phyloP scores from a whole-genome alignment of 306 rosid species.

The Acmispon strigosus region DNA sequence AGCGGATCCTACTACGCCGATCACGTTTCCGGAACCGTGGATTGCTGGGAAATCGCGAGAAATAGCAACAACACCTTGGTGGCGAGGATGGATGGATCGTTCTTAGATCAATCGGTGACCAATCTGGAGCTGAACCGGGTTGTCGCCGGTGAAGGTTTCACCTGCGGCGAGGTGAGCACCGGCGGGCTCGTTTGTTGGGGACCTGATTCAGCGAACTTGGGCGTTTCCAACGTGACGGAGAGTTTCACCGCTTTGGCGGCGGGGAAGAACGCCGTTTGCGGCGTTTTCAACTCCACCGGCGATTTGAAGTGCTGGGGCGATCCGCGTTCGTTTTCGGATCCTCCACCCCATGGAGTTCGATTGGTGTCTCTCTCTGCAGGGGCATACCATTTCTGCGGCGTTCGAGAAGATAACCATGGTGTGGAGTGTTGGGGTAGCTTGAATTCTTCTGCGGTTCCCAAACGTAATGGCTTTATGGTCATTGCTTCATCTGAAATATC shows the following conservation, averaged over 20 bases:
- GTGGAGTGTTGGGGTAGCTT: conserved; percentile 80
- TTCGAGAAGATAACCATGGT: conserved; percentile 65
- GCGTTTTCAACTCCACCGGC: conserved; percentile 45
- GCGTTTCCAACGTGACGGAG: conserved; percentile 37
- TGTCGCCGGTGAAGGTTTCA: conserved; percentile 82
- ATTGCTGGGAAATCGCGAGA: conserved; percentile 68
- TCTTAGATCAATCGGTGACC: conserved; percentile 31
- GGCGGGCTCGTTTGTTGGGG: conserved; percentile 90
- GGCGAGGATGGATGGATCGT: conserved; percentile 40
- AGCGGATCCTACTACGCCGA: conserved; percentile 70
- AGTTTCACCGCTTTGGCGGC: conserved; percentile 50
- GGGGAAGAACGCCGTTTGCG: conserved; percentile 59
- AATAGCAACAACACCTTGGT: conserved; percentile 27
- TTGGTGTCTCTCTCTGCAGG: conserved; percentile 60
- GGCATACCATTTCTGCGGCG: conserved; percentile 64
- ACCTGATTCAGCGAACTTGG: conserved; percentile 43
- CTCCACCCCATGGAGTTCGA: conserved; percentile 20
- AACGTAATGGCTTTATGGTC: conserved; percentile 62
- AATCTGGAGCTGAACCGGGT: conserved; percentile 39
- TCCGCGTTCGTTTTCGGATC: conserved; percentile 23
- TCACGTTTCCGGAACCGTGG: conserved; percentile 52
- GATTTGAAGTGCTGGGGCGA: conserved; percentile 75
- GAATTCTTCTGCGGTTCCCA: conserved; percentile 59
- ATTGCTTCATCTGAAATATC: conserved; percentile 77
- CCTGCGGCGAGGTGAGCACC: conserved; percentile 54